phyloP scores from a whole-genome alignment of 345 rosid genomes.

The Barbarea vulgaris region DNA sequence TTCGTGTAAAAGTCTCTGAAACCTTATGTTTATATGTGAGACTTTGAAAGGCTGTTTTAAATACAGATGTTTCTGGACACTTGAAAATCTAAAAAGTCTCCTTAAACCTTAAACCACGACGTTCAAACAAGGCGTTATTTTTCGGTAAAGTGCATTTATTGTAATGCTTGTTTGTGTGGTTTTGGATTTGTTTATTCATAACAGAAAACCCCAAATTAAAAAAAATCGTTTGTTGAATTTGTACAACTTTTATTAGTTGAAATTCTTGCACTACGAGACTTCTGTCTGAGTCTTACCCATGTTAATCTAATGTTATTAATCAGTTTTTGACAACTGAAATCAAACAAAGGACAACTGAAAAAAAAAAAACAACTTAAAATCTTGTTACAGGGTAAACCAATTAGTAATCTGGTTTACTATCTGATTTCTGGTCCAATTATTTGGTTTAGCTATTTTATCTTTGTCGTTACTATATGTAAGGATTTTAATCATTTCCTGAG shows the following conservation, averaged over 20 bases:
- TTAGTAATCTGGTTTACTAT: too few species aligned
- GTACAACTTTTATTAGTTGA: background rate
- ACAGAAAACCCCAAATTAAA: background rate
- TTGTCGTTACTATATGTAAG: too few species aligned
- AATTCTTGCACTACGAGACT: background rate
- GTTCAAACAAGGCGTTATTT: background rate
- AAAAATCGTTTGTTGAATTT: background rate
- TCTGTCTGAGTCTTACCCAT: conserved; percentile 30
- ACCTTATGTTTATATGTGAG: background rate
- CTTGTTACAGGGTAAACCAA: too few species aligned
- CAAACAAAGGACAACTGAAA: conserved; percentile 14
- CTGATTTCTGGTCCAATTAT: too few species aligned
- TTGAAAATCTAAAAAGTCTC: background rate
- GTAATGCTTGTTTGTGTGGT: background rate
- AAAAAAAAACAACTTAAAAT: background rate
- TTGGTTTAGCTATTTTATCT: too few species aligned
- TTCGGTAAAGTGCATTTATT: background rate
- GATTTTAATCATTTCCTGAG: too few species aligned
- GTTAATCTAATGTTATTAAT: conserved; percentile 19
- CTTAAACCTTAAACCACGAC: background rate
- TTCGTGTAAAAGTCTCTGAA: background rate
- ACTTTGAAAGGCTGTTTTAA: background rate
- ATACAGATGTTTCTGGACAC: background rate
- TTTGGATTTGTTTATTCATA: too few species aligned
- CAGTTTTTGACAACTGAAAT: conserved; percentile 26